Evolutionary conservation across 148 eudicot genomes (phyloP).

Genomic region (Chenopodium suecicum): DNA sequence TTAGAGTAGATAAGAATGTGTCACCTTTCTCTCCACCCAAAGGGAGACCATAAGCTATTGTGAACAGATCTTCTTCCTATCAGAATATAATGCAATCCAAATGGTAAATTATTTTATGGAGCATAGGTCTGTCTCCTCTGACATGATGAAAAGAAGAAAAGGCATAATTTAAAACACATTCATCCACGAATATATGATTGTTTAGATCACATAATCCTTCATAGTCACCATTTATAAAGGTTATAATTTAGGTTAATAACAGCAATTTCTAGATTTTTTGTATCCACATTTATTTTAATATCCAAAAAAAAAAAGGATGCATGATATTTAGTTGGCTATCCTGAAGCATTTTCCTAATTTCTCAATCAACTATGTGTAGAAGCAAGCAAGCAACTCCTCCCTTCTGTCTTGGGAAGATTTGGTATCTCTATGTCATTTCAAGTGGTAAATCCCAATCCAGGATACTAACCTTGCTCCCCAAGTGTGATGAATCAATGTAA

Average conservation of each 20-base stretch:
- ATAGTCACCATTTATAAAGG: background rate
- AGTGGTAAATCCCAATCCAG: background rate
- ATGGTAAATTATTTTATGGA: background rate
- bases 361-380: background rate
- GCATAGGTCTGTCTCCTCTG: background rate
- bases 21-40: slow-evolving; percentile 87
- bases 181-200: background rate
- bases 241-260: background rate
- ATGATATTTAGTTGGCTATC: background rate
- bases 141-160: background rate
- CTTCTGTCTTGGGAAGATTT: background rate
- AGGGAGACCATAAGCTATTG: slow-evolving; percentile 86
- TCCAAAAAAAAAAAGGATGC: background rate
- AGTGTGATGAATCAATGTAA: background rate
- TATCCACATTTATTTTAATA: background rate
- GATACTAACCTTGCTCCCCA: background rate
- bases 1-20: slow-evolving; percentile 66
- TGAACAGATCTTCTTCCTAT: slow-evolving; percentile 93
- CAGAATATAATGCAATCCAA: background rate
- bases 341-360: background rate
- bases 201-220: background rate
- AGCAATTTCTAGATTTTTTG: background rate
- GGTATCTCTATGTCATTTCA: background rate
- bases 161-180: background rate
- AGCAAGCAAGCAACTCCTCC: background rate